phyloP scores from a whole-genome alignment of 106 monocot genomes.

The Dendrobium chrysotoxum region DNA sequence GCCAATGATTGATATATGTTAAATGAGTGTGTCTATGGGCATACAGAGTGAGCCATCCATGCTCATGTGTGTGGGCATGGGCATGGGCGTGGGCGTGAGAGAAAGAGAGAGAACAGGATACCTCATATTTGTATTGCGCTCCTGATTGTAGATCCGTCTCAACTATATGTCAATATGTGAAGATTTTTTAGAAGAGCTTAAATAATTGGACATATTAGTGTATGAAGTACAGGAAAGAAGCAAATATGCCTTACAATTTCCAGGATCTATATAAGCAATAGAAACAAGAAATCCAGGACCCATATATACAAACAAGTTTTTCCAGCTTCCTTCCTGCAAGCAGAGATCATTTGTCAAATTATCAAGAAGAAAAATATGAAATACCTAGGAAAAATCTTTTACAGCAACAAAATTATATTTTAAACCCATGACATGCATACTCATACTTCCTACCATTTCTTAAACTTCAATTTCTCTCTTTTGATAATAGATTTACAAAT shows the following conservation, averaged over 20 bases:
- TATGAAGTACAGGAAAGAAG: not conserved
- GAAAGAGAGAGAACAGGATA: conserved; percentile 8
- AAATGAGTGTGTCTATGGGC: not conserved
- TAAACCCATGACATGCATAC: not conserved
- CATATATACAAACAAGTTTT: conserved; percentile 83
- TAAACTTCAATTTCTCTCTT: not conserved
- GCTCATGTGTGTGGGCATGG: too few relatives aligned
- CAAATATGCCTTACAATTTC: conserved; percentile 60
- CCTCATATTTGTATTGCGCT: conserved; percentile 90
- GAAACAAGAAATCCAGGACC: conserved; percentile 93
- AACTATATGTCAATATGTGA: conserved; percentile 36
- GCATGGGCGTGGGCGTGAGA: too few relatives aligned
- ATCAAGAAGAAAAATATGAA: not conserved
- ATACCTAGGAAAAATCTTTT: not conserved
- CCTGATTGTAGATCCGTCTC: conserved; percentile 91
- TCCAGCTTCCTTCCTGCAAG: conserved; percentile 73
- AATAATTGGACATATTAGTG: not conserved
- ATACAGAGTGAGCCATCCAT: too few relatives aligned
- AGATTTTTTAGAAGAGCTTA: conserved; percentile 3
- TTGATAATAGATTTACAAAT: not conserved
- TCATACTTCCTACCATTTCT: not conserved
- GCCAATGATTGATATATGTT: not conserved
- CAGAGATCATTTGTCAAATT: not conserved
- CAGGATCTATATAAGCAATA: conserved; percentile 97
- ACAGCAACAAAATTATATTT: not conserved